Evolutionary conservation across 176 grass and related monocot genomes (phyloP).

Genomic region (Dactylis glomerata): DNA sequence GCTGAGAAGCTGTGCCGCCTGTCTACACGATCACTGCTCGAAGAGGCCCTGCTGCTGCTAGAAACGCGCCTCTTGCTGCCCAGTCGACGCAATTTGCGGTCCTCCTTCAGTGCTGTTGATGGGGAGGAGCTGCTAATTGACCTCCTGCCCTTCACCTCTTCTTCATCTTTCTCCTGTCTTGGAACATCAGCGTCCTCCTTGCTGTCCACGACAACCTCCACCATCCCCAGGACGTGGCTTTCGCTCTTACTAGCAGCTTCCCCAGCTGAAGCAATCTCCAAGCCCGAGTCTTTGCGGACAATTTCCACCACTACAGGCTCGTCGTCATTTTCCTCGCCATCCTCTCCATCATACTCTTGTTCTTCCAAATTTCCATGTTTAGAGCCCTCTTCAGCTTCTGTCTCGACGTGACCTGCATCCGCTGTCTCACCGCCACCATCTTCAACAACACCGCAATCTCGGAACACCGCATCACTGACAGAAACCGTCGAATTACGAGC

Average conservation of each 20-base stretch:
- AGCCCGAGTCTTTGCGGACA: conserved; percentile 8
- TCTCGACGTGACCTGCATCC: conserved; percentile 18
- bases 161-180: conserved; percentile 21
- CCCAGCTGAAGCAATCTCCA: conserved; percentile 21
- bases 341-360: background rate
- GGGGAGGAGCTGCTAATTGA: conserved; percentile 46
- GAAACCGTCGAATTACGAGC: conserved; percentile 29
- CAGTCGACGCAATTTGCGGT: conserved; percentile 54
- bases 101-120: conserved; percentile 47
- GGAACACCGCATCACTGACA: background rate
- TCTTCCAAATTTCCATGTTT: conserved; percentile 19
- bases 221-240: background rate
- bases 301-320: background rate
- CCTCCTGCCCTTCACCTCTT: conserved; percentile 53
- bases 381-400: conserved; percentile 33
- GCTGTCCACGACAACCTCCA: background rate
- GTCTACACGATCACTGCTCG: conserved; percentile 41
- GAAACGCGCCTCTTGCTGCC: conserved; percentile 51
- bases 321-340: background rate
- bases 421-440: conserved; percentile 19
- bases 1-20: conserved; percentile 87
- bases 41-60: conserved; percentile 37
- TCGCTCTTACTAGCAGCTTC: background rate
- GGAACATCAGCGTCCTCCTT: background rate
- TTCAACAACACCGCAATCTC: background rate